Percentiles rank a stretch among this genome's conserved stretches.
These are phyloP conservation scores for Phaseolus coccineus DNA, from an alignment of 331 rosid species.

Conservation along the genomic window DNA sequence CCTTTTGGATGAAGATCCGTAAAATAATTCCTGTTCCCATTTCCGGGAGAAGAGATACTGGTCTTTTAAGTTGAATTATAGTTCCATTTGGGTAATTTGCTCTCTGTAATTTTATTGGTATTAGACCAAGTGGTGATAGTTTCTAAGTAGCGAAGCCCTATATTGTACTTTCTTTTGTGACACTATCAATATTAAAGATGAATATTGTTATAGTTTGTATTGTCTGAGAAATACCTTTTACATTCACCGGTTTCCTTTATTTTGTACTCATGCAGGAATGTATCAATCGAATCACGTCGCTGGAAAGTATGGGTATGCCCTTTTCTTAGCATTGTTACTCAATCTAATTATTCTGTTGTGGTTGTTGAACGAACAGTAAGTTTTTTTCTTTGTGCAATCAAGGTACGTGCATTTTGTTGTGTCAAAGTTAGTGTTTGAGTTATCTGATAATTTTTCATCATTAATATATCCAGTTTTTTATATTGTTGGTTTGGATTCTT, in stretches of 20 bases:
- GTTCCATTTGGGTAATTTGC: background rate
- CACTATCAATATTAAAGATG: slow-evolving; percentile 4
- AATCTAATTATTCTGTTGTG: background rate
- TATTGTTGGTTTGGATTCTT: background rate
- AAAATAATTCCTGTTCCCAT: background rate
- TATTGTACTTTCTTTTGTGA: slow-evolving; percentile 1
- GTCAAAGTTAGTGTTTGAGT: background rate
- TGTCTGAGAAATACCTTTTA: slow-evolving; percentile 3
- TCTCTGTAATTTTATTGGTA: slow-evolving; percentile 10
- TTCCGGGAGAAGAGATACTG: background rate
- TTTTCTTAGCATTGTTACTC: background rate
- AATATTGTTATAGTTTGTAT: slow-evolving; percentile 16
- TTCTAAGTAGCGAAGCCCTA: background rate
- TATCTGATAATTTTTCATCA: background rate
- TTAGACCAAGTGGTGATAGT: slow-evolving; percentile 14
- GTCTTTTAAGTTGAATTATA: background rate
- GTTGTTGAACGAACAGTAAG: too few relatives aligned
- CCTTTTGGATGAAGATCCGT: background rate
- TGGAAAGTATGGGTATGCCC: slow-evolving; percentile 83
- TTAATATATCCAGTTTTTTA: background rate
- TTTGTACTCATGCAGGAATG: slow-evolving; percentile 76
- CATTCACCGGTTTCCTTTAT: slow-evolving; percentile 12
- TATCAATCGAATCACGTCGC: slow-evolving; percentile 84
- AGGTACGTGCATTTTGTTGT: background rate
- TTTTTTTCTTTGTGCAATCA: background rate